Conservation (phyloP, 1,284 basidiomycete species). For the Trichosporon inkin region DNA sequence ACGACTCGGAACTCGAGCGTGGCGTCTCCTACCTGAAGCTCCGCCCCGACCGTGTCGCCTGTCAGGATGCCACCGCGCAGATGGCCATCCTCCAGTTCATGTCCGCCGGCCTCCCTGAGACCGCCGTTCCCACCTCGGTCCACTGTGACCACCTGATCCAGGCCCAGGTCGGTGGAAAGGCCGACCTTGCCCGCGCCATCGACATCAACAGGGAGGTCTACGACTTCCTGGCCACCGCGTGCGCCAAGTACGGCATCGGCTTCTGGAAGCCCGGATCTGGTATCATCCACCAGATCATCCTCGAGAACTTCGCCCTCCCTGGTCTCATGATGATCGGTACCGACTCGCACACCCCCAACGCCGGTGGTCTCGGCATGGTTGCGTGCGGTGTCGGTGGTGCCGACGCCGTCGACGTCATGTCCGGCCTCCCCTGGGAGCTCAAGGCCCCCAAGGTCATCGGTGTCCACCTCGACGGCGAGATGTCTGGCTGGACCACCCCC, state of each 20-base stretch:
- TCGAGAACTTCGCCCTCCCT: conserved; percentile 99
- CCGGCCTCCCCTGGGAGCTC: conserved; percentile 94
- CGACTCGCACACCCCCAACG: conserved; percentile 98
- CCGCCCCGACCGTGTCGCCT: conserved; percentile 95
- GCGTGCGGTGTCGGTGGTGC: conserved; percentile 99
- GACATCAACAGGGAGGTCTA: conserved; percentile 98
- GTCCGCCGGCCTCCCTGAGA: conserved; percentile 97
- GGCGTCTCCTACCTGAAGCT: conserved; percentile 93
- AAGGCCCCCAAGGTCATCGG: conserved; percentile 99
- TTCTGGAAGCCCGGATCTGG: conserved; percentile 99
- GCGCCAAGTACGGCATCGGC: conserved; percentile 96
- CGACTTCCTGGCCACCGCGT: conserved; percentile 96
- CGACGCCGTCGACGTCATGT: conserved; percentile 99
- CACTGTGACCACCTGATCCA: conserved; percentile 99
- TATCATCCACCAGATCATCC: conserved; percentile 95
- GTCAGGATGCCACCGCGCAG: conserved; percentile 97
- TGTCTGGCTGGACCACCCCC: conserved; percentile 94
- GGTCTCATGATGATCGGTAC: conserved; percentile 99
- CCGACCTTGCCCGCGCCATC: conserved; percentile 89
- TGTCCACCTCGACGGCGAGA: conserved; percentile 93
- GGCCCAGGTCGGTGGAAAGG: conserved; percentile 87
- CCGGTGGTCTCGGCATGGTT: conserved; percentile 98
- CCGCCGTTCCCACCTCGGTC: conserved; percentile 94
- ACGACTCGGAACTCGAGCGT: conserved; percentile 79
- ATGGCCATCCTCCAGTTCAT: conserved; percentile 99